Percentiles rank a stretch among this genome's conserved stretches.
phyloP scores from a whole-genome alignment of 1,284 basidiomycete species.

The Mycosarcoma maydis region DNA sequence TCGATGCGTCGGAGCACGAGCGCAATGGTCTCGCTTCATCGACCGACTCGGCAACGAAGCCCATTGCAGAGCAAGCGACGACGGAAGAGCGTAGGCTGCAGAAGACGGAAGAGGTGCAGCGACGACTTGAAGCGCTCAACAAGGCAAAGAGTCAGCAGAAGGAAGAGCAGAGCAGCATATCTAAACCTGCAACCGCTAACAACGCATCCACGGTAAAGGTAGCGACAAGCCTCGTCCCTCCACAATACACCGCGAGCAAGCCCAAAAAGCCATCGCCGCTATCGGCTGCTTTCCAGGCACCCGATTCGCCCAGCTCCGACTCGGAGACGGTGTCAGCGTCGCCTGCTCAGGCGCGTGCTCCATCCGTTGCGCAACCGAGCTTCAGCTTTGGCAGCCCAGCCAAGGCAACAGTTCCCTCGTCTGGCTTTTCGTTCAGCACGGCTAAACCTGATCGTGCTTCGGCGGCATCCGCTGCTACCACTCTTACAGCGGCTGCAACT shows the following conservation, averaged over 20 bases:
- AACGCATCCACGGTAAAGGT: conserved; percentile 7
- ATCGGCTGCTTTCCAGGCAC: conserved; percentile 45
- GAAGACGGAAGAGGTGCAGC: conserved; percentile 53
- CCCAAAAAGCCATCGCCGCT: conserved; percentile 57
- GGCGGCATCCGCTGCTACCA: background rate
- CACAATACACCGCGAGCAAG: conserved; percentile 43
- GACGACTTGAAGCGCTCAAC: conserved; percentile 46
- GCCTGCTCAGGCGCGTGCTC: conserved; percentile 7
- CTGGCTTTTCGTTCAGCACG: conserved; percentile 33
- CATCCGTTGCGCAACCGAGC: conserved; percentile 19
- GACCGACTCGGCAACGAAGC: background rate
- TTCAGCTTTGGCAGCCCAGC: conserved; percentile 24
- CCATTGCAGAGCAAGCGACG: conserved; percentile 1
- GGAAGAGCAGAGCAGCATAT: conserved; percentile 4
- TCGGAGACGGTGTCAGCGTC: conserved; percentile 19
- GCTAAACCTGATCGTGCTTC: conserved; percentile 9
- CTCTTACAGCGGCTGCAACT: conserved; percentile 3
- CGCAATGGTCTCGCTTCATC: conserved; percentile 3
- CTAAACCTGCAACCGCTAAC: conserved; percentile 6
- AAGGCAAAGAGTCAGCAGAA: conserved; percentile 29
- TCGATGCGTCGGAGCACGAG: conserved; percentile 1
- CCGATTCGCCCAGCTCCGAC: conserved; percentile 51
- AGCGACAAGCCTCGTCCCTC: conserved; percentile 21
- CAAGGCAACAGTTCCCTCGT: conserved; percentile 15
- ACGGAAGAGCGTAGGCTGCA: conserved; percentile 30